phyloP scores from a whole-genome alignment of 2,329 filamentous ascomycete genomes.

The Penicillium sp. region DNA sequence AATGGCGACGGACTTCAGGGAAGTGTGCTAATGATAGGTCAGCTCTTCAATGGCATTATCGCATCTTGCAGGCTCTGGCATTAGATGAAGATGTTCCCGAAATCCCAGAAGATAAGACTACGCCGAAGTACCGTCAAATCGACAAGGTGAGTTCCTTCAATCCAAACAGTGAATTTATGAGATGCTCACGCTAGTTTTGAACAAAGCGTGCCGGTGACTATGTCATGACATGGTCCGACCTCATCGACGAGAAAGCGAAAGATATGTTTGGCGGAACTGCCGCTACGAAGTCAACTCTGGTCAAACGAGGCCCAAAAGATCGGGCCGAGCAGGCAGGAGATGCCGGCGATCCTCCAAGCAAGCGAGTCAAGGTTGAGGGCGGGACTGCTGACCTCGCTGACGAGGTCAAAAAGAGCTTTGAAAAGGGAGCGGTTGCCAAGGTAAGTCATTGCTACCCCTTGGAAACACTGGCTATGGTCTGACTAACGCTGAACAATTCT shows the following conservation, averaged over 20 bases:
- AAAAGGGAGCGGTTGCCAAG: constrained; percentile 50
- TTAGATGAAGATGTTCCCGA: constrained; percentile 89
- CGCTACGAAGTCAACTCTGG: constrained; percentile 49
- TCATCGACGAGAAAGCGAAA: constrained; percentile 64
- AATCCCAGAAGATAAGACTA: constrained; percentile 73
- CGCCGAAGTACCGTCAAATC: constrained; percentile 85
- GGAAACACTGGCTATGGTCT: not conserved
- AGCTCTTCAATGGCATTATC: constrained; percentile 95
- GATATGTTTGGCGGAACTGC: constrained; percentile 42
- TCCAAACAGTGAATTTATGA: not conserved
- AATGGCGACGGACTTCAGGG: too few relatives aligned
- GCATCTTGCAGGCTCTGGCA: constrained; percentile 86
- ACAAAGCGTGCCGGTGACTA: constrained; percentile 72
- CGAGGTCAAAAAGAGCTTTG: constrained; percentile 45
- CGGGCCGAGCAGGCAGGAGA: constrained; percentile 25
- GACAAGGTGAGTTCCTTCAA: constrained; percentile 62
- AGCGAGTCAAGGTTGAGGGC: constrained; percentile 51
- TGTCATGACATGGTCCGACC: constrained; percentile 74
- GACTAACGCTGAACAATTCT: constrained; percentile 8
- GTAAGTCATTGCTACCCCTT: constrained; percentile 24
- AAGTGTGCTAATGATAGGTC: constrained; percentile 5
- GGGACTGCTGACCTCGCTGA: constrained; percentile 34
- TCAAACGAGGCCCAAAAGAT: constrained; percentile 50
- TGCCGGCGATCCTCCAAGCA: constrained; percentile 40
- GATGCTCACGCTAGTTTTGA: not conserved